phyloP scores from a whole-genome alignment of 2,329 filamentous ascomycete genomes.

The Neonectria hederae region DNA sequence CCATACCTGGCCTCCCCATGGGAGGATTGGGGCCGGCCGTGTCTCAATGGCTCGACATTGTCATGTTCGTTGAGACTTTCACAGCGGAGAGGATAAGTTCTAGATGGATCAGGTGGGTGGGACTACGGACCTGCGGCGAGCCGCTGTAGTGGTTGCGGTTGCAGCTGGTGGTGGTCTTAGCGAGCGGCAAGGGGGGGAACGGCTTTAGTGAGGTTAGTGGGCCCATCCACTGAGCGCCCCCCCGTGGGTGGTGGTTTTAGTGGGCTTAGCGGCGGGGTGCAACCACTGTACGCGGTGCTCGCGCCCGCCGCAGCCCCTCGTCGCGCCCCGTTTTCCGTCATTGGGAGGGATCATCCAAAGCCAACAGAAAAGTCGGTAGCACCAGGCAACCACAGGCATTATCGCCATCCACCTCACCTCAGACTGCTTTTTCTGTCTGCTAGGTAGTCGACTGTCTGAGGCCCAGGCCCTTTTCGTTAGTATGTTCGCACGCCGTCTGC shows the following conservation, averaged over 20 bases:
- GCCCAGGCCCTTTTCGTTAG: neutral
- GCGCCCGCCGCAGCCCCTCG: constrained; percentile 39
- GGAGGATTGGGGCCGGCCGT: constrained; percentile 4
- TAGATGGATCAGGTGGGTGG: neutral
- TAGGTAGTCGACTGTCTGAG: neutral
- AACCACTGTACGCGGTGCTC: constrained; percentile 45
- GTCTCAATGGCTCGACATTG: constrained; percentile 30
- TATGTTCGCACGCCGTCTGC: neutral
- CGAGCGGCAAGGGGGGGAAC: constrained; percentile 31
- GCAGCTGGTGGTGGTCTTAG: constrained; percentile 11
- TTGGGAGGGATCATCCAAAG: constrained; percentile 36
- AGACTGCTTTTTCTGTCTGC: constrained; percentile 18
- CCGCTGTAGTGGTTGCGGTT: constrained; percentile 34
- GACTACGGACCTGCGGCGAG: constrained; percentile 30
- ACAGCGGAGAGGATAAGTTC: constrained; percentile 14
- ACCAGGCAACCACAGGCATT: constrained; percentile 47
- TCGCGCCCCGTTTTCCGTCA: constrained; percentile 41
- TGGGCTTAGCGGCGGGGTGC: constrained; percentile 36
- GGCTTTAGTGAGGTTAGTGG: constrained; percentile 15
- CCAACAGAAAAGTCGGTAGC: constrained; percentile 35
- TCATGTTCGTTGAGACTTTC: constrained; percentile 12
- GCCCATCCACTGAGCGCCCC: constrained; percentile 9
- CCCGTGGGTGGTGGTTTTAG: constrained; percentile 30
- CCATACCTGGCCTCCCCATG: neutral
- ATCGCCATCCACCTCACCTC: constrained; percentile 36